Percentiles rank a stretch among this genome's conserved stretches.
These are phyloP conservation scores for Odontarrhena argentea DNA, from an alignment of 345 rosid species.

Conservation along the genomic window DNA sequence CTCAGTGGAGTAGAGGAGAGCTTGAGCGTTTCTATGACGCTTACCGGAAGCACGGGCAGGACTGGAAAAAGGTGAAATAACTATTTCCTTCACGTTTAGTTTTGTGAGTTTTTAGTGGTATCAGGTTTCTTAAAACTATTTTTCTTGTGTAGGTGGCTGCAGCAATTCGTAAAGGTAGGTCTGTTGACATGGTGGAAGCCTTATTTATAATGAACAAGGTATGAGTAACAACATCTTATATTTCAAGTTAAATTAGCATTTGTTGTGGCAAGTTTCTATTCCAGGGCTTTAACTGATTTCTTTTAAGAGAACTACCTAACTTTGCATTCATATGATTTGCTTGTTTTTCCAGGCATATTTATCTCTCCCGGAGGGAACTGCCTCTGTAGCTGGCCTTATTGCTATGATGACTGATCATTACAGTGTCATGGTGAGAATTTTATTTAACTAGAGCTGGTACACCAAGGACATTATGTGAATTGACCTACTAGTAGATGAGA, in stretches of 20 bases:
- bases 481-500: conserved; percentile 9
- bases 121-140: conserved; percentile 16
- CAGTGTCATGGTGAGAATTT: conserved; percentile 68
- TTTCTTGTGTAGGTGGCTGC: conserved; percentile 64
- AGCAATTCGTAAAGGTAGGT: conserved; percentile 58
- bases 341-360: conserved; percentile 74
- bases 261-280: conserved; percentile 17
- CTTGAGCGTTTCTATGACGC: conserved; percentile 87
- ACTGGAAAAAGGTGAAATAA: conserved; percentile 77
- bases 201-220: conserved; percentile 88
- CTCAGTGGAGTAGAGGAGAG: conserved; percentile 89
- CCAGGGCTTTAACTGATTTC: background rate
- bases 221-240: conserved; percentile 6
- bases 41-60: conserved; percentile 77
- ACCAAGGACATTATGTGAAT: conserved; percentile 15
- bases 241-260: conserved; percentile 3
- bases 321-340: conserved; percentile 15
- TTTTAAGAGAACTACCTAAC: background rate
- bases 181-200: conserved; percentile 90
- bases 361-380: conserved; percentile 93
- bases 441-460: conserved; percentile 5
- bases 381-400: conserved; percentile 90
- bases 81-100: background rate
- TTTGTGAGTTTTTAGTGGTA: background rate
- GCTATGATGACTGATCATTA: conserved; percentile 99